phyloP scores from a whole-genome alignment of 306 rosid species.

The Psophocarpus tetragonolobus region DNA sequence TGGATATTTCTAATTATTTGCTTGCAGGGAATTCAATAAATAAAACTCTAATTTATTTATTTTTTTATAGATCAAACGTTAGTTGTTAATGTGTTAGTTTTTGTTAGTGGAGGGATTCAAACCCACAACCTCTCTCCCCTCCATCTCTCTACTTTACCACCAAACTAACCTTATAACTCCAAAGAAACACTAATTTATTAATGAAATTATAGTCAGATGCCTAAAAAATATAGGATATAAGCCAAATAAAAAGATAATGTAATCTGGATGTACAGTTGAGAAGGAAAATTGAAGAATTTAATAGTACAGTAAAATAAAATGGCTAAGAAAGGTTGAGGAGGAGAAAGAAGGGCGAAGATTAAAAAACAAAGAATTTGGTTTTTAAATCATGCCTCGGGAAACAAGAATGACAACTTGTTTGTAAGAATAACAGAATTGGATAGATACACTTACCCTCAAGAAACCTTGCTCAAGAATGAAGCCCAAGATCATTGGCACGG shows the following conservation, averaged over 20 bases:
- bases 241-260: background rate
- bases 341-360: background rate
- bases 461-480: conserved; percentile 87
- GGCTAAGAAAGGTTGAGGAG: background rate
- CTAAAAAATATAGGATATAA: background rate
- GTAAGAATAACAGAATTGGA: background rate
- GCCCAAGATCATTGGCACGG: conserved; percentile 87
- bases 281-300: background rate
- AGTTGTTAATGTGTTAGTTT: too few species aligned
- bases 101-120: too few species aligned
- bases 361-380: background rate
- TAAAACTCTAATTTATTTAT: background rate
- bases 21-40: conserved; percentile 9
- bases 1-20: background rate
- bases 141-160: too few species aligned
- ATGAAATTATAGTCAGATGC: background rate
- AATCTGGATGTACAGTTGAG: background rate
- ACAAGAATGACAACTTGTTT: background rate
- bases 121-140: too few species aligned
- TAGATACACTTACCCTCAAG: conserved; percentile 58
- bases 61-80: too few species aligned
- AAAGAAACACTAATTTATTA: background rate
- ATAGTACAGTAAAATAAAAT: background rate
- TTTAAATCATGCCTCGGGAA: background rate
- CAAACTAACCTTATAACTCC: too few species aligned